A percentile compares a stretch with the other conserved stretches of the same genome.
Conservation (phyloP, 495 filamentous ascomycete species). For the Penicillium chermesinum region DNA sequence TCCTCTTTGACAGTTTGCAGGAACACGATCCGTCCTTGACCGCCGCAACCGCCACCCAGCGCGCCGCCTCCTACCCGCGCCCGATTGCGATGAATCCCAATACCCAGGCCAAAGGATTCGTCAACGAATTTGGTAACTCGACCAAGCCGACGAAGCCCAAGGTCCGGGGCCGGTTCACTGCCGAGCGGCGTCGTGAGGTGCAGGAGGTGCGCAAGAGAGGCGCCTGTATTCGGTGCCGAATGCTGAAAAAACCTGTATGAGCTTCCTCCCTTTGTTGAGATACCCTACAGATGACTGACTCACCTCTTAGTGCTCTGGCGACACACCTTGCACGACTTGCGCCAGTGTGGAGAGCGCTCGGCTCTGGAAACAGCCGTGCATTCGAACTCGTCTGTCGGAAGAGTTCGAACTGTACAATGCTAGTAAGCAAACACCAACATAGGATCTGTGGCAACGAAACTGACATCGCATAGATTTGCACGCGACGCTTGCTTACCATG, state of each 20-base stretch:
- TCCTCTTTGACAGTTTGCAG: constrained; percentile 43
- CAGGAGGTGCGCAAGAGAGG: constrained; percentile 74
- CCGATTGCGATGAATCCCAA: constrained; percentile 54
- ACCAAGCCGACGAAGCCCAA: constrained; percentile 51
- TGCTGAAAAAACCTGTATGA: constrained; percentile 72
- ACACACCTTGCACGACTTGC: constrained; percentile 78
- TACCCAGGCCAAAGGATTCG: constrained; percentile 51
- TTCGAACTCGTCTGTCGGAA: constrained; percentile 69
- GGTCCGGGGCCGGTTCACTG: constrained; percentile 63
- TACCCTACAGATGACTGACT: constrained; percentile 6
- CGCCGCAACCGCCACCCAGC: constrained; percentile 40
- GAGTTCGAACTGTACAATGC: constrained; percentile 68
- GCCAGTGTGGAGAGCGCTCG: constrained; percentile 69
- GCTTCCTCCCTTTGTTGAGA: background rate
- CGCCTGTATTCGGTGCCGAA: constrained; percentile 80
- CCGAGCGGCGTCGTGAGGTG: constrained; percentile 67
- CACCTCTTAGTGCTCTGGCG: constrained; percentile 57
- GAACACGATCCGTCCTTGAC: constrained; percentile 44
- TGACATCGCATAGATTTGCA: constrained; percentile 49
- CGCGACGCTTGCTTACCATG: constrained; percentile 59
- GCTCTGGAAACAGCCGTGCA: constrained; percentile 75
- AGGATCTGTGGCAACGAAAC: constrained; percentile 1
- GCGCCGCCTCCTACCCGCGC: constrained; percentile 44
- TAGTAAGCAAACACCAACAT: constrained; percentile 33
- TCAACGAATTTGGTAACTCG: constrained; percentile 51